Conservation (phyloP, 768 basidiomycete species). For the Boletus pseudo-olivaceus region DNA sequence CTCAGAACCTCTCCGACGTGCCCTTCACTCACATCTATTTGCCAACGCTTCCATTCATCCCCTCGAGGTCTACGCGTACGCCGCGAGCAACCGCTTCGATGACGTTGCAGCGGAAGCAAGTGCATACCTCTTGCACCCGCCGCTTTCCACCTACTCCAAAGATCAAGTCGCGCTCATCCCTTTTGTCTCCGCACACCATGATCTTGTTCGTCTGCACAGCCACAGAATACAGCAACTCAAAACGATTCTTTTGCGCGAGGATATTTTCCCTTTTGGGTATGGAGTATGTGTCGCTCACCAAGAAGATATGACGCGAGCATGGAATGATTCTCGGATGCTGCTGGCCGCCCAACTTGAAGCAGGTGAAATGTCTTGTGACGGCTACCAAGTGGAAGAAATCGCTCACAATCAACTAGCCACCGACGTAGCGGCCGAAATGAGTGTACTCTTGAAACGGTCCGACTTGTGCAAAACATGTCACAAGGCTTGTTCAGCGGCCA, state of each 20-base stretch:
- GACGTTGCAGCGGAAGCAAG: conserved; percentile 55
- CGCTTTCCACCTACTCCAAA: conserved; percentile 51
- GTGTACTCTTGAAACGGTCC: conserved; percentile 42
- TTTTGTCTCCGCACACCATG: conserved; percentile 59
- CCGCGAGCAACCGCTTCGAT: conserved; percentile 40
- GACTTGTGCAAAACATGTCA: conserved; percentile 49
- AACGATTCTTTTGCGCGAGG: conserved; percentile 51
- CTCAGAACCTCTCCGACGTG: conserved; percentile 39
- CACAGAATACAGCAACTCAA: conserved; percentile 52
- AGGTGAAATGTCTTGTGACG: conserved; percentile 32
- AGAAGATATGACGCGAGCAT: conserved; percentile 40
- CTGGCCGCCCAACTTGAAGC: conserved; percentile 50
- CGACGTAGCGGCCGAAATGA: conserved; percentile 69
- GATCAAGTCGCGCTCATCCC: conserved; percentile 53
- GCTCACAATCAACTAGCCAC: conserved; percentile 41
- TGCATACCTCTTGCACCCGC: conserved; percentile 50
- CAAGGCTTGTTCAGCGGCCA: conserved; percentile 60
- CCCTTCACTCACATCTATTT: conserved; percentile 49
- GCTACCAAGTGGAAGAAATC: background rate
- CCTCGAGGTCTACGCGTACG: conserved; percentile 61
- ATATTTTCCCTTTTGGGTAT: conserved; percentile 72
- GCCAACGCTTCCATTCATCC: conserved; percentile 49
- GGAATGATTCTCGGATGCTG: conserved; percentile 49
- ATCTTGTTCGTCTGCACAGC: conserved; percentile 56
- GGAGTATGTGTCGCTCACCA: conserved; percentile 56